Percentiles rank a stretch among this genome's conserved stretches.
Evolutionary conservation across 2,329 filamentous ascomycete genomes (phyloP).

Genomic region (Colletotrichum sp.): DNA sequence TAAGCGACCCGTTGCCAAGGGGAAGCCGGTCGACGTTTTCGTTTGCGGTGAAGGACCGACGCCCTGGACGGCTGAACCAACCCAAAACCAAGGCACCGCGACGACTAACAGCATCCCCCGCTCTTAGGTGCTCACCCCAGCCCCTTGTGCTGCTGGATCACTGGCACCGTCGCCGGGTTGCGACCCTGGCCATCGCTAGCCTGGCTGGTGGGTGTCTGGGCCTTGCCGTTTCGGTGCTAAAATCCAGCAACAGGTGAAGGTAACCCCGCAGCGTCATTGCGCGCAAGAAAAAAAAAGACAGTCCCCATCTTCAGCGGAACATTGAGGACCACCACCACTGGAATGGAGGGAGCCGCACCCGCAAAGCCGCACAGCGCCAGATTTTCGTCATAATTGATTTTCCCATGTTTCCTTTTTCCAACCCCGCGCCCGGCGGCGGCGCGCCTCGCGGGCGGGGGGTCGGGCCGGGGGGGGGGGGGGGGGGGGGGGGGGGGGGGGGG

Average conservation of each 20-base stretch:
- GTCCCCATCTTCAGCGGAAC: slow-evolving; percentile 20
- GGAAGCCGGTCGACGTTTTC: neutral
- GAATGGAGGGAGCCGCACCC: slow-evolving; percentile 10
- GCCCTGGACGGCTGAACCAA: neutral
- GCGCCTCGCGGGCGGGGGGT: no score
- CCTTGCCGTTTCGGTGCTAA: neutral
- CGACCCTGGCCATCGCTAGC: slow-evolving; percentile 3
- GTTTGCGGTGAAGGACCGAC: neutral
- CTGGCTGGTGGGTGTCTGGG: neutral
- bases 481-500: no score
- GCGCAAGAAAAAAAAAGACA: neutral
- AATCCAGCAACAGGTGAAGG: neutral
- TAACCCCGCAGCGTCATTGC: slow-evolving; percentile 14
- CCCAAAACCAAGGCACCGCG: neutral
- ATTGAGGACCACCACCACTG: slow-evolving; percentile 2
- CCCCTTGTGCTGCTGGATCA: slow-evolving; percentile 7
- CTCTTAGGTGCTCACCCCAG: neutral
- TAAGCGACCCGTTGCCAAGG: neutral
- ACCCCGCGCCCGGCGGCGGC: neutral
- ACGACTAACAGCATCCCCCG: neutral
- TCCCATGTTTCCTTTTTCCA: neutral
- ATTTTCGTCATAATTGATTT: slow-evolving; percentile 8
- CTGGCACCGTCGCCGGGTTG: slow-evolving; percentile 11
- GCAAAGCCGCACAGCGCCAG: neutral
- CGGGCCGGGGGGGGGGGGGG: no score